These are phyloP conservation scores for Protea cynaroides DNA, from an alignment of 164 flowering plant species.

Conservation along the genomic window DNA sequence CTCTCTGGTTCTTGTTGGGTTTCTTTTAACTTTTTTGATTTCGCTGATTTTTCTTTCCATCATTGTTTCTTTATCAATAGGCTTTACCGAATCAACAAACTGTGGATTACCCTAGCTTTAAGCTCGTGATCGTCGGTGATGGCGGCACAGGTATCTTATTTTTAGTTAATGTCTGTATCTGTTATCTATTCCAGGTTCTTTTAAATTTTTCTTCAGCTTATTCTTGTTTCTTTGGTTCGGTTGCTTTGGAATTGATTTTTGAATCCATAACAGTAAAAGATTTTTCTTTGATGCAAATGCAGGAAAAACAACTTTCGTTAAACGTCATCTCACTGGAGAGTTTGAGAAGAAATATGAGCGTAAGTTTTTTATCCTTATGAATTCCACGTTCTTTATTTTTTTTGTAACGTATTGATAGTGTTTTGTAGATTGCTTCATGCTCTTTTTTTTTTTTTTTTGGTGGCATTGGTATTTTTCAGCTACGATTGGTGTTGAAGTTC, in stretches of 20 bases:
- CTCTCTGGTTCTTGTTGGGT: too few species aligned
- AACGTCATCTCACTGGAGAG: slow-evolving; percentile 39
- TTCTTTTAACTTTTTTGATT: too few species aligned
- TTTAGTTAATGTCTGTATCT: neutral
- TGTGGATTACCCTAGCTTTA: slow-evolving; percentile 29
- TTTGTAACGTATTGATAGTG: neutral
- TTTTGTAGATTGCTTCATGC: neutral
- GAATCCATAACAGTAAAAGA: neutral
- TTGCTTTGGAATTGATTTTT: too few species aligned
- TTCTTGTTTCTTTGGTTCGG: too few species aligned
- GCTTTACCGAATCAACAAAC: slow-evolving; percentile 37
- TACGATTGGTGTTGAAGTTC: slow-evolving; percentile 89
- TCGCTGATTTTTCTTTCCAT: too few species aligned
- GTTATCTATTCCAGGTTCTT: too few species aligned
- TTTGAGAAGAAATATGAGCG: slow-evolving; percentile 70
- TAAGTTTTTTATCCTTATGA: slow-evolving; percentile 24
- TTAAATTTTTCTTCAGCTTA: too few species aligned
- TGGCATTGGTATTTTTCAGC: slow-evolving; percentile 29
- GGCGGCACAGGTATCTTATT: slow-evolving; percentile 19
- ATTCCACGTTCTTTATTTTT: too few species aligned
- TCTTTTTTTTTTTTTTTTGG: neutral
- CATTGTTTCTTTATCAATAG: too few species aligned
- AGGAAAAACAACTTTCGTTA: slow-evolving; percentile 85
- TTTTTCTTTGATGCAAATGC: slow-evolving; percentile 1
- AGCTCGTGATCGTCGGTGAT: slow-evolving; percentile 25